Conservation (phyloP, 768 basidiomycete genomes). For the Leccinum olivaceopallidum region DNA sequence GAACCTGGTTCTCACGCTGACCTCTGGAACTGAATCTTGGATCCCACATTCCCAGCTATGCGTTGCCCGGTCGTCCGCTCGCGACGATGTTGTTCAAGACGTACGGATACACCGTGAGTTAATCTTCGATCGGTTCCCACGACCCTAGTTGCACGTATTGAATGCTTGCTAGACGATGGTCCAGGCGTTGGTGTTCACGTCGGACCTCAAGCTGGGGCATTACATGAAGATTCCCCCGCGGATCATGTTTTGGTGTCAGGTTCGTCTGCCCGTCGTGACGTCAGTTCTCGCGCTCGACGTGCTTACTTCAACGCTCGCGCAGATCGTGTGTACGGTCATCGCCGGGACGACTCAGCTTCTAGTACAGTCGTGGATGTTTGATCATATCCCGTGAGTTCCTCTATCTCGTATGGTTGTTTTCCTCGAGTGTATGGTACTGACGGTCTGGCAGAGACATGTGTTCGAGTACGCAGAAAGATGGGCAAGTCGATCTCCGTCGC, state of each 20-base stretch:
- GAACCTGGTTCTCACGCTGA: conserved; percentile 12
- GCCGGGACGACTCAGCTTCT: conserved; percentile 74
- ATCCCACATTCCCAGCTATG: conserved; percentile 41
- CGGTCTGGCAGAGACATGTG: conserved; percentile 47
- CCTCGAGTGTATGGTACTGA: neutral
- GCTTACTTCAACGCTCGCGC: neutral
- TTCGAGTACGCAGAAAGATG: conserved; percentile 41
- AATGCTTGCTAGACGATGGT: conserved; percentile 27
- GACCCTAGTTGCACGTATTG: conserved; percentile 3
- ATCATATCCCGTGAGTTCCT: conserved; percentile 49
- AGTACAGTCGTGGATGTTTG: conserved; percentile 75
- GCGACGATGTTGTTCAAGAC: conserved; percentile 91
- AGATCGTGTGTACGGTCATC: conserved; percentile 64
- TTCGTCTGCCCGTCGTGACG: neutral
- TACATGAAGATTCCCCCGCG: conserved; percentile 65
- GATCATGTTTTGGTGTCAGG: conserved; percentile 70
- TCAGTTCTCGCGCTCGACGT: neutral
- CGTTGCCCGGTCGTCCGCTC: conserved; percentile 72
- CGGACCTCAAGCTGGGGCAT: conserved; percentile 80
- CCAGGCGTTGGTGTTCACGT: conserved; percentile 62
- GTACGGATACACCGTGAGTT: conserved; percentile 63
- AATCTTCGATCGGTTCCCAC: neutral
- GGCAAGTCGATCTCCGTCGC: conserved; percentile 7
- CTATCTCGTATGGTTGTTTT: neutral
- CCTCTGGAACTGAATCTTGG: neutral